A percentile compares a stretch with the other conserved stretches of the same genome.
Evolutionary conservation across 2,329 filamentous ascomycete species (phyloP).

Genomic region (Dactylonectria macrodidyma): DNA sequence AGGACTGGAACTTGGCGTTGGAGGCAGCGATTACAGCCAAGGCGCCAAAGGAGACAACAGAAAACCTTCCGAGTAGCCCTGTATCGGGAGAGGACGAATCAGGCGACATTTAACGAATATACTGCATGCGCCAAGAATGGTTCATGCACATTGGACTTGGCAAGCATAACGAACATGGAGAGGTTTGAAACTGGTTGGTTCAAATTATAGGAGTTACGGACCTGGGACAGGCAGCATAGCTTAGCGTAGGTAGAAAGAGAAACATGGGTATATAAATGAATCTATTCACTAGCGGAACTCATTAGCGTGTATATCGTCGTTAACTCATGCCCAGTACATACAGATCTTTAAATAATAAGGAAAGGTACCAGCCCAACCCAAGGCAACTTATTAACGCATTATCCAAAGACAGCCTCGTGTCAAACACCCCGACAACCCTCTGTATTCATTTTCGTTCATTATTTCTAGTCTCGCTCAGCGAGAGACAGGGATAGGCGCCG

Average conservation of each 20-base stretch:
- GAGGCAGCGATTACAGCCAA: conserved; percentile 40
- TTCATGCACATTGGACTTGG: conserved; percentile 19
- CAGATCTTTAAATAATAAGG: conserved; percentile 19
- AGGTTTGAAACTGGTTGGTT: conserved; percentile 19
- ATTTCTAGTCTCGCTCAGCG: conserved; percentile 27
- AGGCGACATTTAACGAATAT: conserved; percentile 18
- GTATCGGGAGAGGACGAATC: conserved; percentile 31
- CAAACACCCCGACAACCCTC: neutral
- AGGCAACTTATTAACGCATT: conserved; percentile 1
- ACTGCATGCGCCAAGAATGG: neutral
- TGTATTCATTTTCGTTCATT: neutral
- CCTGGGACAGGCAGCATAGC: conserved; percentile 15
- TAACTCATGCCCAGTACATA: conserved; percentile 9
- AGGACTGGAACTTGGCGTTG: conserved; percentile 55
- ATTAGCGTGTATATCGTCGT: conserved; percentile 15
- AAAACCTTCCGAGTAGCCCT: conserved; percentile 35
- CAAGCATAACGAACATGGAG: conserved; percentile 26
- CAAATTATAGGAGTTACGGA: conserved; percentile 31
- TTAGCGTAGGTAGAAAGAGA: conserved; percentile 21
- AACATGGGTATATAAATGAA: neutral
- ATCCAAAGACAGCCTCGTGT: neutral
- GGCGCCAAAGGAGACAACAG: conserved; percentile 33
- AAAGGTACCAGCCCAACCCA: conserved; percentile 20
- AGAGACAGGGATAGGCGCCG: conserved; percentile 30
- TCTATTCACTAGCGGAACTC: conserved; percentile 25